Conservation (phyloP, 441 rosid genomes). For the Sinapis alba region DNA sequence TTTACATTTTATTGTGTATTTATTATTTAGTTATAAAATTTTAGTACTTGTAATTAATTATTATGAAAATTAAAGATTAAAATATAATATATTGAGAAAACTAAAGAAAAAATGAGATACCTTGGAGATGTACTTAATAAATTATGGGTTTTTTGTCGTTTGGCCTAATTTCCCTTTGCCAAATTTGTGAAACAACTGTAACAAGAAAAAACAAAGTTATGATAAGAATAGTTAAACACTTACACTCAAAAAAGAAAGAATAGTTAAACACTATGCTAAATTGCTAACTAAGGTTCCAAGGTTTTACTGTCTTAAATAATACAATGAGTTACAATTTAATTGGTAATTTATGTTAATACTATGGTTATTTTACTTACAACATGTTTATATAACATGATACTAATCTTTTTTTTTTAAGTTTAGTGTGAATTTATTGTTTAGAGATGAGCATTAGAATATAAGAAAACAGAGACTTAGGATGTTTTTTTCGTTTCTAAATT, state of each 20-base stretch:
- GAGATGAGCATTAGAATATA: background rate
- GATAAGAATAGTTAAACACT: no score
- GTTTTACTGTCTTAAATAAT: background rate
- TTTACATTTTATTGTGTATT: no score
- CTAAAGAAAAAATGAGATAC: no score
- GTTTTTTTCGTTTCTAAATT: background rate
- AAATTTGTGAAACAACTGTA: background rate
- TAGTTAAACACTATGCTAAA: background rate
- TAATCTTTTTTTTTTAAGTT: background rate
- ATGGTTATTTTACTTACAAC: background rate
- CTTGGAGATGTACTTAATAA: no score
- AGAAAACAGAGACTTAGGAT: background rate
- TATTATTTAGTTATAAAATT: no score
- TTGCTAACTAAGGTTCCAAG: background rate
- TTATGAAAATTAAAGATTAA: no score
- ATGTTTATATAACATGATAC: background rate
- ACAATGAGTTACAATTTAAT: background rate
- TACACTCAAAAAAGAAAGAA: no score
- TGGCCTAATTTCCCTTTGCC: background rate
- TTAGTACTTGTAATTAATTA: no score
- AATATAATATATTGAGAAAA: no score
- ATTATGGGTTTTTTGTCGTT: no score
- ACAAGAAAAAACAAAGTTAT: background rate
- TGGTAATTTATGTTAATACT: background rate
- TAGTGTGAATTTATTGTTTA: background rate